phyloP scores from a whole-genome alignment of 2,329 filamentous ascomycete species.

The Aureobasidium zeae region DNA sequence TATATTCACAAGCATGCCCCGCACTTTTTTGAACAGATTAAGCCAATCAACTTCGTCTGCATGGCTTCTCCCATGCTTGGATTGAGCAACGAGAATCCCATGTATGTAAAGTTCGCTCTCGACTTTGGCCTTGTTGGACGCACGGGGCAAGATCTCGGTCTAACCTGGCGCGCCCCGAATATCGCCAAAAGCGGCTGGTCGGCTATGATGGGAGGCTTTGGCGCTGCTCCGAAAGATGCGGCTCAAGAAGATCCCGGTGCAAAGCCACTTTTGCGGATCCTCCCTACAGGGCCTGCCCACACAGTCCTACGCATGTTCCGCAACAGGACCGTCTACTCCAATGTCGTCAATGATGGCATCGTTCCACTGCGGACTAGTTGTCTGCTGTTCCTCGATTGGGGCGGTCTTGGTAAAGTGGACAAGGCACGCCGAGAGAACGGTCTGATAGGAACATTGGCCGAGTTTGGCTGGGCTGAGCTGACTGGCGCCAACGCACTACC shows the following conservation, averaged over 20 bases:
- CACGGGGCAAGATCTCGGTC: slow-evolving; percentile 85
- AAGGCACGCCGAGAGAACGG: slow-evolving; percentile 90
- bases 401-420: slow-evolving; percentile 82
- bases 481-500: slow-evolving; percentile 50
- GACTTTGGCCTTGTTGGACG: slow-evolving; percentile 95
- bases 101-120: slow-evolving; percentile 93
- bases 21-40: slow-evolving; percentile 75
- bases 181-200: slow-evolving; percentile 80
- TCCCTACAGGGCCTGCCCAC: slow-evolving; percentile 87
- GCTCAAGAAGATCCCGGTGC: slow-evolving; percentile 62
- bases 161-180: slow-evolving; percentile 88
- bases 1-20: slow-evolving; percentile 97
- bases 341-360: slow-evolving; percentile 95
- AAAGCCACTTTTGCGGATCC: slow-evolving; percentile 78
- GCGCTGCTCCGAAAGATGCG: slow-evolving; percentile 46
- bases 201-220: slow-evolving; percentile 72
- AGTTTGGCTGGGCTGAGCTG: slow-evolving; percentile 90
- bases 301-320: slow-evolving; percentile 77
- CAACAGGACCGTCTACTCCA: slow-evolving; percentile 88
- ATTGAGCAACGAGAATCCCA: slow-evolving; percentile 90
- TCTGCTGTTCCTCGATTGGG: slow-evolving; percentile 93
- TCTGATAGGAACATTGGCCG: slow-evolving; percentile 82
- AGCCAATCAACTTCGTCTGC: slow-evolving; percentile 82
- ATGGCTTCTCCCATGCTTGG: slow-evolving; percentile 83
- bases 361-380: slow-evolving; percentile 92